Conservation (phyloP, 2,329 filamentous ascomycete genomes). For the Thielaviopsis punctulata region DNA sequence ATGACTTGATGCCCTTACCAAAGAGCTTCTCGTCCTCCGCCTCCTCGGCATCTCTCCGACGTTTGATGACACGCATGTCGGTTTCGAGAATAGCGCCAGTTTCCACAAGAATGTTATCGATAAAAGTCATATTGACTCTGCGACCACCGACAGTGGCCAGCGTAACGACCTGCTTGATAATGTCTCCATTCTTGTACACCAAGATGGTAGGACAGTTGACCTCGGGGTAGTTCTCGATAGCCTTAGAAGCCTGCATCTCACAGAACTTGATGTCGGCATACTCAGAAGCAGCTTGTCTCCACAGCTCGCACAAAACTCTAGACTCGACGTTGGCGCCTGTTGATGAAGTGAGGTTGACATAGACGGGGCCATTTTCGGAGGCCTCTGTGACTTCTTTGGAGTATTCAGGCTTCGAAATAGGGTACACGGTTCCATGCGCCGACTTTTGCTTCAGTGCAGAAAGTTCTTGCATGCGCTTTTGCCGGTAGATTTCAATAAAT, state of each 20-base stretch:
- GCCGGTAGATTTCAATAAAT: conserved; percentile 74
- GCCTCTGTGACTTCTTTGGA: conserved; percentile 80
- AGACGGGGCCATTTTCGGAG: conserved; percentile 48
- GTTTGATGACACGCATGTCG: conserved; percentile 59
- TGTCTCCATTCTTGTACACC: conserved; percentile 83
- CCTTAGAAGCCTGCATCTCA: conserved; percentile 79
- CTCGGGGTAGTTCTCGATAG: conserved; percentile 93
- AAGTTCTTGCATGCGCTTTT: conserved; percentile 76
- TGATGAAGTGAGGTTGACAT: conserved; percentile 70
- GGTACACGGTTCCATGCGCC: conserved; percentile 80
- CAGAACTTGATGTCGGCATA: conserved; percentile 97
- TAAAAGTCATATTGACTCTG: conserved; percentile 50
- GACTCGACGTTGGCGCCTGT: conserved; percentile 72
- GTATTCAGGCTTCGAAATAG: conserved; percentile 88
- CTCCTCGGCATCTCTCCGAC: conserved; percentile 41
- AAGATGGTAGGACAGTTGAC: conserved; percentile 87
- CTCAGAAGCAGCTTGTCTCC: conserved; percentile 65
- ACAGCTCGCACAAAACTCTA: conserved; percentile 65
- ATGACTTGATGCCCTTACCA: conserved; percentile 33
- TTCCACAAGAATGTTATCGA: conserved; percentile 68
- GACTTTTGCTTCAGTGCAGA: conserved; percentile 57
- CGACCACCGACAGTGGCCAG: conserved; percentile 61
- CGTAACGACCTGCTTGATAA: conserved; percentile 83
- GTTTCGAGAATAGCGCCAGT: conserved; percentile 62
- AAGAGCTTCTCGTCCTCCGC: conserved; percentile 38